Evolutionary conservation across 225 moss, liverwort and hornwort species (phyloP).

Genomic region (Bryum argenteum): DNA sequence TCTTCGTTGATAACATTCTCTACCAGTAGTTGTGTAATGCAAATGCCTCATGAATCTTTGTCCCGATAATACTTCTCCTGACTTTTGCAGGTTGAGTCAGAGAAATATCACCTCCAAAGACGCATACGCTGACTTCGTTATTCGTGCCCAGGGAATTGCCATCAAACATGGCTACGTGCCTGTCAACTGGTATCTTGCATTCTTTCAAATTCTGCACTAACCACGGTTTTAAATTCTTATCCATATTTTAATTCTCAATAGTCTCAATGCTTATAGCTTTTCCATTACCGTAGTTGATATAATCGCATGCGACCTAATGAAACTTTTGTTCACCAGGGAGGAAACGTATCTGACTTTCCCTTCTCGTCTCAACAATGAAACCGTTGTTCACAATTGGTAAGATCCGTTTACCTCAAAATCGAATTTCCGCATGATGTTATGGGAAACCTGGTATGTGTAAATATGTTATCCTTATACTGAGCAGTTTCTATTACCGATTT

Average conservation of each 20-base stretch:
- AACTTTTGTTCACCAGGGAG: conserved; percentile 56
- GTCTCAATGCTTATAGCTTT: too few relatives aligned
- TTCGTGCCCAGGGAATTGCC: conserved; percentile 74
- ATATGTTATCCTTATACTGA: too few relatives aligned
- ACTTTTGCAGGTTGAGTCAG: conserved; percentile 56
- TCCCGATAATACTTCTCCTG: too few relatives aligned
- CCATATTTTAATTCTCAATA: too few relatives aligned
- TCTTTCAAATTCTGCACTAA: not conserved
- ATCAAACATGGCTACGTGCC: conserved; percentile 66
- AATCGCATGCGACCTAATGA: not conserved
- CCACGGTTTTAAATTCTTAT: too few relatives aligned
- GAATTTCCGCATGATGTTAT: too few relatives aligned
- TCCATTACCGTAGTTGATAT: too few relatives aligned
- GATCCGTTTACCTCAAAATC: not conserved
- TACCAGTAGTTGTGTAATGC: too few relatives aligned
- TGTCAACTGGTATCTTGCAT: conserved; percentile 77
- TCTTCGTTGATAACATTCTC: not conserved
- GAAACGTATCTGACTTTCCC: conserved; percentile 75
- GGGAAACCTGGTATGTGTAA: too few relatives aligned
- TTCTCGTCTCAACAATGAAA: conserved; percentile 49
- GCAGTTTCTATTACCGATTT: too few relatives aligned
- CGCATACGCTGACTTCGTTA: conserved; percentile 79
- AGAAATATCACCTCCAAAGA: conserved; percentile 59
- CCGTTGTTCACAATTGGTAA: conserved; percentile 93
- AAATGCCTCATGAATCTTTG: too few relatives aligned